A percentile compares a stretch with the other conserved stretches of the same genome.
These are phyloP conservation scores for Galeopsis tetrahit DNA, from an alignment of 257 asterid species.

Conservation along the genomic window DNA sequence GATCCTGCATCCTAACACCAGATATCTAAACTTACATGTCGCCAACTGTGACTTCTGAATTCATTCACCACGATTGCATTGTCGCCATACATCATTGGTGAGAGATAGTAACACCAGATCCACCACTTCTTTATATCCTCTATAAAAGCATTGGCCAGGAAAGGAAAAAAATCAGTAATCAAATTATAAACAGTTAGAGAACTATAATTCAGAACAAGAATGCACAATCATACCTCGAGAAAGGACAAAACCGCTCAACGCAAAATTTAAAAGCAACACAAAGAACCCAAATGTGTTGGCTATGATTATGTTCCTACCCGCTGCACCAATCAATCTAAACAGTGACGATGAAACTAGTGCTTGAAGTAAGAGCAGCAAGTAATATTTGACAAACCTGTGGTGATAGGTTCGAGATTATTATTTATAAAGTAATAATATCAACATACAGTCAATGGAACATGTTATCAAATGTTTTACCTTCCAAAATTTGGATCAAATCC, in stretches of 20 bases:
- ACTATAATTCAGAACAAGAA: not conserved
- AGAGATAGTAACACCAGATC: constrained; percentile 47
- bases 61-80: constrained; percentile 56
- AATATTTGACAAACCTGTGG: constrained; percentile 52
- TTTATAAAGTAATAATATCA: not conserved
- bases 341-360: constrained; percentile 51
- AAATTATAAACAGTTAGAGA: not conserved
- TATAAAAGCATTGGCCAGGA: constrained; percentile 18
- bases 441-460: not conserved
- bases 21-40: constrained; percentile 35
- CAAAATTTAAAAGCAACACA: constrained; percentile 46
- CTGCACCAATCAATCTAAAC: constrained; percentile 59
- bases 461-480: constrained; percentile 39
- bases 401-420: not conserved
- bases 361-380: constrained; percentile 44
- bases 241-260: constrained; percentile 52
- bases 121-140: constrained; percentile 47
- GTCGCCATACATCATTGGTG: constrained; percentile 55
- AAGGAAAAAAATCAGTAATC: not conserved
- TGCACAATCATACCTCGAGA: constrained; percentile 46
- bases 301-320: constrained; percentile 59
- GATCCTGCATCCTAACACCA: not conserved
- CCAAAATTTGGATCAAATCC: constrained; percentile 54
- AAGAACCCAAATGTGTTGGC: constrained; percentile 59
- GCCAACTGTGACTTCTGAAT: constrained; percentile 56